phyloP scores from a whole-genome alignment of 495 filamentous ascomycete genomes.

The Hypoxylon rickii region DNA sequence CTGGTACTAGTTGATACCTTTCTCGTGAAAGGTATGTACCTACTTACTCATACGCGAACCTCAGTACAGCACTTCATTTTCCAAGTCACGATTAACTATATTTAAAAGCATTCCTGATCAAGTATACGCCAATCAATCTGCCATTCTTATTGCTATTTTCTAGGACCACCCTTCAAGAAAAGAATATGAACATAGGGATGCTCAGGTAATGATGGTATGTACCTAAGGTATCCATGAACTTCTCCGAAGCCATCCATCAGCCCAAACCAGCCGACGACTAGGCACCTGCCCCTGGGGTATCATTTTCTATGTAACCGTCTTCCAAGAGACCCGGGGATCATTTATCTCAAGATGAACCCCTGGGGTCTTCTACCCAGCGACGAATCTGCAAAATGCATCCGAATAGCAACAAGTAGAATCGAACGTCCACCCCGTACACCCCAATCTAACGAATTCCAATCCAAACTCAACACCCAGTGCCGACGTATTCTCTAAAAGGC shows the following conservation, averaged over 20 bases:
- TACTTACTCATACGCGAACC: no score
- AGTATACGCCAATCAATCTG: slow-evolving; percentile 1
- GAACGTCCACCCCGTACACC: slow-evolving; percentile 14
- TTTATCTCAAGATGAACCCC: slow-evolving; percentile 1
- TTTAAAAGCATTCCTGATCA: no score
- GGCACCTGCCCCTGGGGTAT: neutral
- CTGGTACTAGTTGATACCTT: no score
- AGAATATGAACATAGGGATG: slow-evolving; percentile 19
- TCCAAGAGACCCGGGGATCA: neutral
- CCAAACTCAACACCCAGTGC: slow-evolving; percentile 11
- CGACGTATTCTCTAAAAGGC: slow-evolving; percentile 4
- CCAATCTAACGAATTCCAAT: no score
- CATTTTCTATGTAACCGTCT: slow-evolving; percentile 8
- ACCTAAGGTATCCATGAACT: slow-evolving; percentile 1
- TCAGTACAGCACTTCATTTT: no score
- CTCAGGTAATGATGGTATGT: slow-evolving; percentile 6
- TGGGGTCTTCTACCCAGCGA: slow-evolving; percentile 9
- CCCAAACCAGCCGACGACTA: neutral
- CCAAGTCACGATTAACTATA: neutral
- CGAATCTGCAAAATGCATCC: slow-evolving; percentile 2
- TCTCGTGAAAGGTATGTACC: no score
- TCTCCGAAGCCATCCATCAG: slow-evolving; percentile 3
- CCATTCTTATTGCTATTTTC: slow-evolving; percentile 15
- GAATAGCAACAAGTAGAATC: slow-evolving; percentile 11
- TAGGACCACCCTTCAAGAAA: slow-evolving; percentile 5